A percentile compares a stretch with the other conserved stretches of the same genome.
These are phyloP conservation scores for Solanum phureja DNA, from an alignment of 257 asterid species.

Conservation along the genomic window DNA sequence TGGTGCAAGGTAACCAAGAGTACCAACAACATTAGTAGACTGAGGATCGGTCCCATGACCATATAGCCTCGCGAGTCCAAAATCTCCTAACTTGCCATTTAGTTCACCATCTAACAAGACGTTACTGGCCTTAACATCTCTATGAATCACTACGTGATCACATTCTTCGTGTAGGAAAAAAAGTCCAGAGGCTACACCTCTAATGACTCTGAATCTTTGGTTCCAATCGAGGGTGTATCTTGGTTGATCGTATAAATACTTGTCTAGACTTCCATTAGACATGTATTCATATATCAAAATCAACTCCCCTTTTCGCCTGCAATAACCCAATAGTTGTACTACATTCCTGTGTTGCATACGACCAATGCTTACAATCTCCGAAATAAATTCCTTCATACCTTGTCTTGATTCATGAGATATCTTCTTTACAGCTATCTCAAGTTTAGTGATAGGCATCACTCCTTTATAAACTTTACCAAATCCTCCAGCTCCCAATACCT, in stretches of 20 bases:
- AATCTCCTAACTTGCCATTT: neutral
- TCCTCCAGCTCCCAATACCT: conserved; percentile 49
- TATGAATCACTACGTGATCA: neutral
- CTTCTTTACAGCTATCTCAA: conserved; percentile 43
- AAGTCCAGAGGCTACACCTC: neutral
- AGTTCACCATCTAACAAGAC: conserved; percentile 9
- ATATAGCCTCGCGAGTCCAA: neutral
- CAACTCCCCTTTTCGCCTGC: neutral
- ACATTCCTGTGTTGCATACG: neutral
- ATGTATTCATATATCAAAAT: neutral
- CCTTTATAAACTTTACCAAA: conserved; percentile 64
- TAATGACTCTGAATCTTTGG: neutral
- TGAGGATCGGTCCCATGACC: neutral
- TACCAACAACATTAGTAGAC: neutral
- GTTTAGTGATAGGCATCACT: conserved; percentile 19
- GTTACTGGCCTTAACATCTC: conserved; percentile 22
- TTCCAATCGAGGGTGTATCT: neutral
- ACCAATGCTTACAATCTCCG: neutral
- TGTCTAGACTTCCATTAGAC: conserved; percentile 46
- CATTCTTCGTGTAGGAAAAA: neutral
- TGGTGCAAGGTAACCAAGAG: conserved; percentile 1
- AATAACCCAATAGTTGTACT: neutral
- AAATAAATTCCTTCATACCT: neutral
- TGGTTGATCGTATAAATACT: neutral
- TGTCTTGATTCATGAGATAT: conserved; percentile 11